A percentile compares a stretch with the other conserved stretches of the same genome.
Evolutionary conservation across 768 basidiomycete species (phyloP).

Genomic region (Pisolithus albus): DNA sequence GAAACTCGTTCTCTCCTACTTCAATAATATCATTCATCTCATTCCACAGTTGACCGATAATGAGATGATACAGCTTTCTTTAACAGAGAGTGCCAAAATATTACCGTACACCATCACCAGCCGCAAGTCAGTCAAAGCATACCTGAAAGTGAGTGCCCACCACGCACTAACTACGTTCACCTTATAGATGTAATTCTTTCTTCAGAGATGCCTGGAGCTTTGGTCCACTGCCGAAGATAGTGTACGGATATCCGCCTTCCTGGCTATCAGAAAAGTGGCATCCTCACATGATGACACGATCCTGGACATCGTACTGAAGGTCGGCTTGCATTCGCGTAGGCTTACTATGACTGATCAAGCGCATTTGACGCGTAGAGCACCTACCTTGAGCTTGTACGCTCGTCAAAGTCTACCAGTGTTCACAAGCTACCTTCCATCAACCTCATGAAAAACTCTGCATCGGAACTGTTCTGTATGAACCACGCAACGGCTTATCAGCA

Average conservation of each 20-base stretch:
- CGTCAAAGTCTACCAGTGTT: constrained; percentile 75
- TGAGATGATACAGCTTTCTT: constrained; percentile 58
- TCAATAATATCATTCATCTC: constrained; percentile 78
- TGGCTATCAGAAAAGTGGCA: constrained; percentile 77
- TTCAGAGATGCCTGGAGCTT: constrained; percentile 69
- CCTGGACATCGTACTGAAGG: constrained; percentile 83
- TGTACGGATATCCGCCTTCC: constrained; percentile 78
- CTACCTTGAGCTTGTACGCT: constrained; percentile 83
- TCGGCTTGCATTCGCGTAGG: constrained; percentile 19
- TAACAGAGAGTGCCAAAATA: constrained; percentile 82
- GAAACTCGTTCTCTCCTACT: constrained; percentile 83
- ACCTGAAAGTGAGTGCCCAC: constrained; percentile 63
- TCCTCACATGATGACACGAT: constrained; percentile 72
- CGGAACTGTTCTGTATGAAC: constrained; percentile 80
- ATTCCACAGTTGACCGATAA: constrained; percentile 68
- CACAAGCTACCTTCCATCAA: constrained; percentile 89
- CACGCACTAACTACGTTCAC: background rate
- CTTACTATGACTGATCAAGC: background rate
- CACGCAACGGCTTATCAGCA: constrained; percentile 80
- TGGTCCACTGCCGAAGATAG: constrained; percentile 82
- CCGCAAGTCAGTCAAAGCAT: constrained; percentile 77
- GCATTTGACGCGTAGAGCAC: constrained; percentile 48
- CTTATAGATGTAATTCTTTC: background rate
- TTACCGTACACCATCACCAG: constrained; percentile 83
- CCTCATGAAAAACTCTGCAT: constrained; percentile 96